phyloP scores from a whole-genome alignment of 176 grass and related monocot species.

The Carex pumila region DNA sequence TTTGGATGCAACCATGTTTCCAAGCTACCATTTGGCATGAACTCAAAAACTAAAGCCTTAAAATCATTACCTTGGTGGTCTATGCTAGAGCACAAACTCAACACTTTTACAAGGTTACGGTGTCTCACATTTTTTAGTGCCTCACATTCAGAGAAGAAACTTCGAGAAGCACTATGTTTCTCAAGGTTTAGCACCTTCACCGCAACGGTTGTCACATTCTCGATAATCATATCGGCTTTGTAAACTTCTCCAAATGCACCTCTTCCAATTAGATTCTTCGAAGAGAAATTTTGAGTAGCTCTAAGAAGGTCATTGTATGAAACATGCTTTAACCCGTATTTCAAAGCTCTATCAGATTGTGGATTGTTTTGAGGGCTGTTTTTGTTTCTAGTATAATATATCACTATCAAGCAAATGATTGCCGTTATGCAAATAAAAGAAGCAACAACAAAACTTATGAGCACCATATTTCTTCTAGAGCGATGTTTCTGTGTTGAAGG shows the following conservation, averaged over 20 bases:
- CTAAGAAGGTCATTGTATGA: constrained; percentile 35
- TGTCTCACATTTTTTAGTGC: constrained; percentile 33
- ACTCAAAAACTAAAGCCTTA: constrained; percentile 45
- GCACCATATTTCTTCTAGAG: background rate
- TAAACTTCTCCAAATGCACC: constrained; percentile 42
- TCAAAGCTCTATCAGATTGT: background rate
- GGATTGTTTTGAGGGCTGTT: background rate
- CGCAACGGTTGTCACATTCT: constrained; percentile 11
- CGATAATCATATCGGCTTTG: constrained; percentile 21
- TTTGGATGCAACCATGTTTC: constrained; percentile 27
- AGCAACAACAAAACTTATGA: background rate
- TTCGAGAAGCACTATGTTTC: constrained; percentile 24
- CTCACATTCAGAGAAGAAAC: constrained; percentile 42
- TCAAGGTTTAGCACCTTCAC: constrained; percentile 50
- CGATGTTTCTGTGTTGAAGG: background rate
- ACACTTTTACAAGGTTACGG: constrained; percentile 35
- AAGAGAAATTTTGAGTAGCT: constrained; percentile 37
- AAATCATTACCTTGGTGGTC: constrained; percentile 43
- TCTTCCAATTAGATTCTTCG: constrained; percentile 18
- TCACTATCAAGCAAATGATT: background rate
- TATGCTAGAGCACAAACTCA: constrained; percentile 34
- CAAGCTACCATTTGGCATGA: constrained; percentile 38
- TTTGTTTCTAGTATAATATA: background rate
- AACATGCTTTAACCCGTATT: constrained; percentile 6
- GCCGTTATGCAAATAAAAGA: background rate